These are phyloP conservation scores for Alternaria burnsii DNA, from an alignment of 2,329 filamentous ascomycete genomes.

Conservation along the genomic window DNA sequence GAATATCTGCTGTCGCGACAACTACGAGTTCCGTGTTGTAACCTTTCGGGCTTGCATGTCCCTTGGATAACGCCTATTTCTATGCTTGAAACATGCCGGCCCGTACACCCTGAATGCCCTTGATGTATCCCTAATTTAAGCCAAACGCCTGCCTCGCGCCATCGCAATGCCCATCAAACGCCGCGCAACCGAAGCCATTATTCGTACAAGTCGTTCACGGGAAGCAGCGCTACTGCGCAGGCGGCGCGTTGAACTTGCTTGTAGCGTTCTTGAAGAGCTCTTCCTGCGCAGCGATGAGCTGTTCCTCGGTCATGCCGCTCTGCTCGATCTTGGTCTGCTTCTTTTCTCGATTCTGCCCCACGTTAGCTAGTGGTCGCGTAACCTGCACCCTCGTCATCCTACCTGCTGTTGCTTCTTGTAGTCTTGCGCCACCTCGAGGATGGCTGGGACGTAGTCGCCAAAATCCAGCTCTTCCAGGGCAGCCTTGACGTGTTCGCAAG, in stretches of 20 bases:
- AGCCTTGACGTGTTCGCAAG: constrained; percentile 96
- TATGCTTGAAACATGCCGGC: constrained; percentile 15
- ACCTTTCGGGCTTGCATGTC: not conserved
- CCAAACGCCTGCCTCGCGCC: constrained; percentile 34
- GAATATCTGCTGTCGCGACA: not conserved
- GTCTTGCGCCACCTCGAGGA: constrained; percentile 84
- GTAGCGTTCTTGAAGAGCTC: constrained; percentile 88
- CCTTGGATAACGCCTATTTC: constrained; percentile 11
- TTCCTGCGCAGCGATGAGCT: constrained; percentile 86
- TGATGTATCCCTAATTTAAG: constrained; percentile 26
- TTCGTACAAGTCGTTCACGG: constrained; percentile 17
- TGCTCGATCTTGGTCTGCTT: constrained; percentile 97
- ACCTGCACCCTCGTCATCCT: constrained; percentile 36
- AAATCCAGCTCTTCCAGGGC: constrained; percentile 93
- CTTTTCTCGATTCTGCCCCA: constrained; percentile 83
- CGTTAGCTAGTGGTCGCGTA: constrained; percentile 21
- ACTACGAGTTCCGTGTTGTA: not conserved
- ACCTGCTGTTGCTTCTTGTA: constrained; percentile 96
- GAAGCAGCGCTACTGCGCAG: constrained; percentile 34
- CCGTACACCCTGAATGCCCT: constrained; percentile 18
- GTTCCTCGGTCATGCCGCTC: constrained; percentile 89
- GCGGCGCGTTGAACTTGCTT: constrained; percentile 70
- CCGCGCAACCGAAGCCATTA: constrained; percentile 27
- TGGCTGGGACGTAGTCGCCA: constrained; percentile 86
- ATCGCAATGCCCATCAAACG: constrained; percentile 31